phyloP scores from a whole-genome alignment of 495 filamentous ascomycete genomes.

The Annulohypoxylon moriforme region DNA sequence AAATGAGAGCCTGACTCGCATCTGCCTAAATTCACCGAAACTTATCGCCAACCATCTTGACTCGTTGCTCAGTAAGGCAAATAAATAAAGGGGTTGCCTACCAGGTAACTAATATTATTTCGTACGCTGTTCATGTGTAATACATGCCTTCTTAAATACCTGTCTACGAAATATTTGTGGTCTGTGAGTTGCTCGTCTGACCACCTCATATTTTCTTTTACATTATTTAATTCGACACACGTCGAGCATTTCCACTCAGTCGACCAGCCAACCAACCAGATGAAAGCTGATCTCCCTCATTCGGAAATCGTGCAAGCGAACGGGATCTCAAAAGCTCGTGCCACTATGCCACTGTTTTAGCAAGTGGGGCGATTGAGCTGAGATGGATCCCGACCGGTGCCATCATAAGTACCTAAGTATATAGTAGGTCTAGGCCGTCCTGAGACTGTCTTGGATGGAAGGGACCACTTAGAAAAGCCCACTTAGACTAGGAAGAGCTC shows the following conservation, averaged over 20 bases:
- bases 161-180: slow-evolving; percentile 5
- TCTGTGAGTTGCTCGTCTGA: slow-evolving; percentile 23
- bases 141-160: neutral
- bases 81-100: neutral
- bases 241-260: slow-evolving; percentile 18
- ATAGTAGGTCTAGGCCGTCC: slow-evolving; percentile 32
- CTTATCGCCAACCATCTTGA: neutral
- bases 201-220: slow-evolving; percentile 28
- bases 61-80: slow-evolving; percentile 3
- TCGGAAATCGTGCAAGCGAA: slow-evolving; percentile 40
- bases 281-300: slow-evolving; percentile 20
- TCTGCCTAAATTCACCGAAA: slow-evolving; percentile 25
- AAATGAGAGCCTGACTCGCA: slow-evolving; percentile 25
- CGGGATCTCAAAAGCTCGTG: slow-evolving; percentile 36
- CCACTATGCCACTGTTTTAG: slow-evolving; percentile 24
- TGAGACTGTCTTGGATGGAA: slow-evolving; percentile 29
- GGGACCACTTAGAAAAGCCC: slow-evolving; percentile 12
- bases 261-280: slow-evolving; percentile 39
- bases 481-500: neutral
- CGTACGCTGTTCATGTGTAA: neutral
- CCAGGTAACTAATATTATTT: neutral
- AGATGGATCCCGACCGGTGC: slow-evolving; percentile 4
- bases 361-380: slow-evolving; percentile 41
- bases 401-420: slow-evolving; percentile 5
- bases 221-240: slow-evolving; percentile 18